Evolutionary conservation across 352 stramenopile species (phyloP), one percentile per base, ranked within the genome.

Genomic region (Globisporangium sylvaticum): DNA sequence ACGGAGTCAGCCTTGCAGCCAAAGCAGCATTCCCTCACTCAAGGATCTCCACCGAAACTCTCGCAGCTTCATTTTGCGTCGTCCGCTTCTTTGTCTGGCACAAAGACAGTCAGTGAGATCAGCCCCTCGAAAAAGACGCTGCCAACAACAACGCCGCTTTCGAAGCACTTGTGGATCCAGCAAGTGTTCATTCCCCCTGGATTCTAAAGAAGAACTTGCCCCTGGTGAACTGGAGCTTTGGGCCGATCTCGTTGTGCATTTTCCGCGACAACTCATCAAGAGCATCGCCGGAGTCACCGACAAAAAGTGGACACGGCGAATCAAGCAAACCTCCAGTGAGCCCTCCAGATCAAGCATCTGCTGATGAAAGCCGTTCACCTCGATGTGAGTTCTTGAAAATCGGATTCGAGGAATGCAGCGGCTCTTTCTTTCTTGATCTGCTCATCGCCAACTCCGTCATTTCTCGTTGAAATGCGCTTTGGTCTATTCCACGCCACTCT

Each of bases 221-320:
- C 3, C 58, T 85, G 8, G 37, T 90, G 14, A 92, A 92, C 59
- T 92, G 80, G 80, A 77, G 75, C 32, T 53, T 90, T 4, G 81
- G 81, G 3, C 67, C 70, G 0, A 64, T 92, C 22, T 79, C 74
- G 7, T 8, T 90, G 0, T 66, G 69, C 7, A 59, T 91, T 1
- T 77, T 77, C 7, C 72, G 79, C 39, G 74, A 72, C 14, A 61
- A 71, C 25, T 66, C 56, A 29, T 48, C 25, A 10, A 52, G 58
- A 46, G n/a, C 29, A 34, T 50, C 24, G 24, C 7, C 58, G n/a
- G 27, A 31, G 14, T 61, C 62, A 6, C 62, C 50, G 18, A 55
- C 52, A n/a, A 56, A 67, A 31, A 4, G 18, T 62, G n/a, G 10
- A 14, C 25, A 2, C 12, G 31, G 14, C 27, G 58, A 55, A 32